Percentiles rank a stretch among this genome's conserved stretches.
Evolutionary conservation across 495 filamentous ascomycete genomes (phyloP).

Genomic region (Annulohypoxylon maeteangense): DNA sequence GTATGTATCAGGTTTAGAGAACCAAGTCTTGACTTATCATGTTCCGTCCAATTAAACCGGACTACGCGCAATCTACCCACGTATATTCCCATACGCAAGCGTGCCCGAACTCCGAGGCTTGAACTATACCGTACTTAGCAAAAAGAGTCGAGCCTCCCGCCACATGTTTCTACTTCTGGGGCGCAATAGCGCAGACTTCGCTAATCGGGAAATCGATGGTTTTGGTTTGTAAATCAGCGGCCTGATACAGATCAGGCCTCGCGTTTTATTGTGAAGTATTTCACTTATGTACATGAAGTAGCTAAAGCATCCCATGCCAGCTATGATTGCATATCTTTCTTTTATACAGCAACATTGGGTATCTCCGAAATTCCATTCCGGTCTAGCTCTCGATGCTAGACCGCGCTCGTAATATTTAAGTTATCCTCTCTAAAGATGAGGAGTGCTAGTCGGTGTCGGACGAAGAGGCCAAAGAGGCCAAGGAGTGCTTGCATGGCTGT

Average conservation of each 20-base stretch:
- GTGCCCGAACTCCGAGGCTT: not conserved
- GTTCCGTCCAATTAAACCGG: not conserved
- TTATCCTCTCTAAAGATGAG: slow-evolving; percentile 91
- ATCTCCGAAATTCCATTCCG: slow-evolving; percentile 23
- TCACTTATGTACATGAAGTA: slow-evolving; percentile 13
- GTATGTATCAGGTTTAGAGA: not conserved
- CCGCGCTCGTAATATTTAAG: slow-evolving; percentile 51
- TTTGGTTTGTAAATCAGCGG: slow-evolving; percentile 17
- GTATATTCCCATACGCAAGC: not conserved
- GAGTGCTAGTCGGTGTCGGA: slow-evolving; percentile 84
- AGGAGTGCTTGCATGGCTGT: slow-evolving; percentile 75
- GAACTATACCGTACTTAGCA: not conserved
- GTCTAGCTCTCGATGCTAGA: slow-evolving; percentile 26
- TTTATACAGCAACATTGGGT: slow-evolving; percentile 38
- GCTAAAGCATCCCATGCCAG: not conserved
- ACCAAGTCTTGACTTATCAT: slow-evolving; percentile 12
- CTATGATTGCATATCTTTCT: slow-evolving; percentile 24
- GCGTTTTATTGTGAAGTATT: slow-evolving; percentile 11
- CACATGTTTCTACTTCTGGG: not conserved
- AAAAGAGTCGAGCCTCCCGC: not conserved
- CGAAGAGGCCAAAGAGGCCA: slow-evolving; percentile 84
- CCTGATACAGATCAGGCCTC: not conserved
- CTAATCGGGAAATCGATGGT: not conserved
- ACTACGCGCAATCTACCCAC: not conserved
- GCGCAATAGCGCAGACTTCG: not conserved